Evolutionary conservation across 805 yeast genomes (phyloP).

Genomic region (Wickerhamomyces hampshirensis): DNA sequence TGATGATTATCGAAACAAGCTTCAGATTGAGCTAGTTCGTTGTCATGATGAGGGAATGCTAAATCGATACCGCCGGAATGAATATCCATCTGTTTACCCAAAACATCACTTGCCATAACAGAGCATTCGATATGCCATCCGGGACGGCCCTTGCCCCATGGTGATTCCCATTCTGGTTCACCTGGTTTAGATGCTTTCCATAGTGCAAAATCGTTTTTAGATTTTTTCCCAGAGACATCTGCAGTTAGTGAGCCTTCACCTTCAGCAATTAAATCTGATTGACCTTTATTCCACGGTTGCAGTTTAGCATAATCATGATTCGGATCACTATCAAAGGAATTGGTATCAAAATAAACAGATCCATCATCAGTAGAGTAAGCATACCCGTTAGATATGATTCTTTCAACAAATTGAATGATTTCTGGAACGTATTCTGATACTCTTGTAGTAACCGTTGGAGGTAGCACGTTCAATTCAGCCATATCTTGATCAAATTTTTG

Average conservation of each 20-base stretch:
- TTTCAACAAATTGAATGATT: constrained; percentile 71
- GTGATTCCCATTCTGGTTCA: constrained; percentile 93
- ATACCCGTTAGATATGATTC: constrained; percentile 72
- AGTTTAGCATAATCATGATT: constrained; percentile 88
- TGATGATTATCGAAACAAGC: constrained; percentile 85
- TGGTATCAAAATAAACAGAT: constrained; percentile 93
- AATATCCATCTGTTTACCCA: constrained; percentile 82
- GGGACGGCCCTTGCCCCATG: constrained; percentile 97
- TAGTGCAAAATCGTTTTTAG: constrained; percentile 84
- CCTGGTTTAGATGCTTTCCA: constrained; percentile 98
- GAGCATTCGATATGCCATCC: constrained; percentile 99
- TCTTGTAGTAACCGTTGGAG: constrained; percentile 83
- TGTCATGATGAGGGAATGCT: constrained; percentile 98
- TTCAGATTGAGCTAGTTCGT: constrained; percentile 95
- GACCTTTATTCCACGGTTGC: constrained; percentile 97
- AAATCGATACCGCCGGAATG: constrained; percentile 97
- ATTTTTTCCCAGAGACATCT: constrained; percentile 55
- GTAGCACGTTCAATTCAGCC: constrained; percentile 76
- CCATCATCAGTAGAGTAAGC: constrained; percentile 85
- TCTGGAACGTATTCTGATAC: constrained; percentile 96
- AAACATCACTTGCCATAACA: constrained; percentile 91
- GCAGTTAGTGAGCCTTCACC: constrained; percentile 86
- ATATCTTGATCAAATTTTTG: constrained; percentile 78
- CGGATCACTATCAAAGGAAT: constrained; percentile 64
- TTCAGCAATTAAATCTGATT: constrained; percentile 77